Base-by-base conservation (phyloP, 345 rosid species). In the Dovyalis caffra region DNA sequence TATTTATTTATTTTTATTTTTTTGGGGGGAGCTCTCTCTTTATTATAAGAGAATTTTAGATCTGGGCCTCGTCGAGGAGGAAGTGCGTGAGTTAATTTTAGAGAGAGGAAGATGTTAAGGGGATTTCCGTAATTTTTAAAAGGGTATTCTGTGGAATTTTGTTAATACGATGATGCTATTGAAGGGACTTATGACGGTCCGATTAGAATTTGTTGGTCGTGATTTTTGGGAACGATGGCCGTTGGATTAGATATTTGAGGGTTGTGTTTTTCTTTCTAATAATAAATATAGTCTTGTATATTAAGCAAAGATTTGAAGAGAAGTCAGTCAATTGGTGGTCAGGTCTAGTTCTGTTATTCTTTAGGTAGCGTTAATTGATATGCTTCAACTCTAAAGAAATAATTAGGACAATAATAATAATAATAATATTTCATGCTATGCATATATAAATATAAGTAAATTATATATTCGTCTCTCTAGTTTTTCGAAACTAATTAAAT, bases 241-340 rank as follows among this genome's bases (percentile, higher is more conserved):
- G 68, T 72, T n/a, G 12, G 73, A 77, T 77, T 23, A 8, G 31
- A 16, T 29, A n/a, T 29, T 43, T 4, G 72, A 65, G 66, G 76
- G 76, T 58, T 45, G 63, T 57, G 68, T 69, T 73, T 5, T 43
- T 47, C 29, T 40, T n/a, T 8, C 0, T 0, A 2, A 40, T 10
- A 3, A 10, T 21, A 29, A 40, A 56, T 34, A 3, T 14, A 23
- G 47, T 23, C 67, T 68, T 68, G 29, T 28, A 58, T 11, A n/a
- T 68, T 47, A 76, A 69, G 72, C 66, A 64, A 57, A 3, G 25
- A 37, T 5, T 31, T 66, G 4, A 8, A 16, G 12, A 65, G 5
- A 37, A 21, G 21, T 9, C 16, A 66, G 34, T 25, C 34, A 67
- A 40, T 23, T 7, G 8, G 11, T 31, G 58, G 35, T 68, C 47